Evolutionary conservation across 257 asterid species (phyloP), one percentile per base, ranked within the genome.

Genomic region (Solanum dulcamara): DNA sequence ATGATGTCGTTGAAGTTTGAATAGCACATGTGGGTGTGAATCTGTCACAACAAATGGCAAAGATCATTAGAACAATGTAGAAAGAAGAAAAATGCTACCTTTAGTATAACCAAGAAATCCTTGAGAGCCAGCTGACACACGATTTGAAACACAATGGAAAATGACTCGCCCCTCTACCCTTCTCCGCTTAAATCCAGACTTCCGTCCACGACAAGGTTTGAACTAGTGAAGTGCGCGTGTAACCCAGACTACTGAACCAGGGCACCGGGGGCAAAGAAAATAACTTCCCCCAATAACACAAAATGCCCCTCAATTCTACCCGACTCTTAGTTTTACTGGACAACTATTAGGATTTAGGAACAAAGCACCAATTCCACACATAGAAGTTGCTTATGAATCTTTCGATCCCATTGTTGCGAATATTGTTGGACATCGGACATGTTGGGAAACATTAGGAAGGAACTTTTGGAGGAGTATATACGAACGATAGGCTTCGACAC

Each of bases 11-110:
- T 96, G 97, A 96, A 96, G 98, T 96, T 96, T 87, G 99, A 94
- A 92, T 96, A 96, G 92, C 99, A 94, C 99, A 96, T 96, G 93
- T 96, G 99, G 81, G 99, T 96, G 92, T 96, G 99, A 89, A 96
- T 93, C 99, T 94, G 94, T 77, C 53, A 9, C 24, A 28, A 15
- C 44, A 83, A 79, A 15, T 77, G 28, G 40, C 26, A 46, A 46
- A 18, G 38, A 8, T 28, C 42, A 77, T 46, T 48, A 77, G 37
- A 46, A 77, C 14, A 10, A 46, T 46, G 38, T 46, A 46, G n/a
- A 46, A 77, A 46, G 17, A 77, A 77, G 28, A 26, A 42, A 24
- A 42, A 40, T 67, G 26, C 77, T 9, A 9, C 77, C 4, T 66
- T 66, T 32, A 3, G 42, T 15, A 30, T 20, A 35, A 70, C 10